Evolutionary conservation across 176 grass and related monocot species (phyloP).

Genomic region (Neostapfia colusana): DNA sequence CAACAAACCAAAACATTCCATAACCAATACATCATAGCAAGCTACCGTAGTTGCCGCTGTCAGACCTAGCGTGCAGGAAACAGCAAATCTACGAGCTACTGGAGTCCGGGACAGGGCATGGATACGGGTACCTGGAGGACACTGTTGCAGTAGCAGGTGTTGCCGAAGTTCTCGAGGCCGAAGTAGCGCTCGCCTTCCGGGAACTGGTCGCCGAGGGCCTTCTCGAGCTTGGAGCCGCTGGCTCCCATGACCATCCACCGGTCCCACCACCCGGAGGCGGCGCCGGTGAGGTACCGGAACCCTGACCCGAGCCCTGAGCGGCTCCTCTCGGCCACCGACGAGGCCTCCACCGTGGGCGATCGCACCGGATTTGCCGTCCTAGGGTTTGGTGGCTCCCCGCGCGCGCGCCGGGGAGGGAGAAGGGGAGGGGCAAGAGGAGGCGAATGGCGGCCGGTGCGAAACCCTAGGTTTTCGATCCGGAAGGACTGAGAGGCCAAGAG

Average conservation of each 20-base stretch:
- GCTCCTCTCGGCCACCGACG: slow-evolving; percentile 60
- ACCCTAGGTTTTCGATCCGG: slow-evolving; percentile 46
- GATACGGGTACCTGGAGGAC: slow-evolving; percentile 81
- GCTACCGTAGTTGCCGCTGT: neutral
- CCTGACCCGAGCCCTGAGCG: slow-evolving; percentile 70
- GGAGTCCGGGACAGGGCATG: neutral
- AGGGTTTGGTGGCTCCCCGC: slow-evolving; percentile 40
- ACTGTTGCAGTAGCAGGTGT: slow-evolving; percentile 99
- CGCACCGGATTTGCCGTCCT: slow-evolving; percentile 48
- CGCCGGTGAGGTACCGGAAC: slow-evolving; percentile 74
- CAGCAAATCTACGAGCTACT: slow-evolving; percentile 31
- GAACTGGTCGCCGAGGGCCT: slow-evolving; percentile 96
- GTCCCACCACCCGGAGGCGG: slow-evolving; percentile 88
- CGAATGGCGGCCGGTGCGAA: slow-evolving; percentile 11
- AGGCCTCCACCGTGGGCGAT: slow-evolving; percentile 70
- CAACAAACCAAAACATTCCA: neutral
- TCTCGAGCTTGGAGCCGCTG: slow-evolving; percentile 97
- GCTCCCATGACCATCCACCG: slow-evolving; percentile 96
- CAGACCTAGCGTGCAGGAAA: neutral
- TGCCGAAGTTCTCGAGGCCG: slow-evolving; percentile 97
- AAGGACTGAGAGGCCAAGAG: neutral
- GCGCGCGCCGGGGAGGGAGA: slow-evolving; percentile 22
- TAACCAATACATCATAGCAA: neutral
- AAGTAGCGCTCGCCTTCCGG: slow-evolving; percentile 97
- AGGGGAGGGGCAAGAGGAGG: neutral